phyloP scores from a whole-genome alignment of 306 rosid genomes.

The Luffa aegyptiaca region DNA sequence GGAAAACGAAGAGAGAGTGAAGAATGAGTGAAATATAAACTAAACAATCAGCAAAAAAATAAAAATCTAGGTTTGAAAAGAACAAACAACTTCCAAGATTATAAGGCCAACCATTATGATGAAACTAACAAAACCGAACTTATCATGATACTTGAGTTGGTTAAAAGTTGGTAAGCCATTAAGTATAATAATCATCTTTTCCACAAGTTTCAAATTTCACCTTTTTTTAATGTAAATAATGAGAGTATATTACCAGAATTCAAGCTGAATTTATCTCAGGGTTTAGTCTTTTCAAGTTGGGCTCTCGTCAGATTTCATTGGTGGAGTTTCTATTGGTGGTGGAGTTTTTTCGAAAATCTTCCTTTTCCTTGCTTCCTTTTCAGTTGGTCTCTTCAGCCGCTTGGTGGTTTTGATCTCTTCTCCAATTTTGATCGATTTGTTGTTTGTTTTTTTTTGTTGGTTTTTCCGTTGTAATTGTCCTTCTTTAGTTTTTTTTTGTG shows the following conservation, averaged over 20 bases:
- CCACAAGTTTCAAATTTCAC: background rate
- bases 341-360: no score
- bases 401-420: no score
- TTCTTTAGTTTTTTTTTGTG: no score
- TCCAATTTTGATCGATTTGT: no score
- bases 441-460: no score
- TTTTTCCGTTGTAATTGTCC: no score
- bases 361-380: no score
- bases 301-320: no score
- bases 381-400: no score
- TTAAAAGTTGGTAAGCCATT: background rate
- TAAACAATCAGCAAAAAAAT: background rate
- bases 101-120: background rate
- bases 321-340: no score
- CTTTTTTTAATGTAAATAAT: background rate
- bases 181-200: background rate
- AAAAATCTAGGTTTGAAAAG: background rate
- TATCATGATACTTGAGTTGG: background rate
- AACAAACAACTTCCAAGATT: background rate
- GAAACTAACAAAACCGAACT: background rate
- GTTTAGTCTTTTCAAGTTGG: no score
- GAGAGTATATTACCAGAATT: background rate
- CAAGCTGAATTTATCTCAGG: background rate
- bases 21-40: background rate
- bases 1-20: background rate